These are phyloP conservation scores for Sarocladium kiliense DNA, from an alignment of 2,329 filamentous ascomycete species.

Conservation along the genomic window DNA sequence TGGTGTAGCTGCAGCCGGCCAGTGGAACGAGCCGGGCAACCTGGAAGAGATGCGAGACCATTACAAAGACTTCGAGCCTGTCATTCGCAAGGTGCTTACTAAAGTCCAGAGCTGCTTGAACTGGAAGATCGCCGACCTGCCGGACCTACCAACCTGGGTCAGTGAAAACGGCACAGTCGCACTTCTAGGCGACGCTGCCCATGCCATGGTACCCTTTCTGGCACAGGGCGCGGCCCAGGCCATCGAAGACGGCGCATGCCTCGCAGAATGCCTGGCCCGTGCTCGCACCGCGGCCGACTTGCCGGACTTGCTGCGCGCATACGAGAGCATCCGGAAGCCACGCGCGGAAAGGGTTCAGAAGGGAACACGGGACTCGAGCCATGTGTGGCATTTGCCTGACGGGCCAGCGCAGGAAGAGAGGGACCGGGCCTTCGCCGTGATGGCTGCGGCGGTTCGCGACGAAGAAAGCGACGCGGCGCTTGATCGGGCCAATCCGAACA, in stretches of 20 bases:
- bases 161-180: constrained; percentile 11
- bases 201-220: constrained; percentile 18
- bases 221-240: constrained; percentile 11
- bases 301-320: not conserved
- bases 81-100: constrained; percentile 7
- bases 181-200: constrained; percentile 18
- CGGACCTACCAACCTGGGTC: constrained; percentile 2
- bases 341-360: constrained; percentile 9
- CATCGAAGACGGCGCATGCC: constrained; percentile 11
- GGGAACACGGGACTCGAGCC: constrained; percentile 3
- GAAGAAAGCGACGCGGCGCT: not conserved
- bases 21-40: constrained; percentile 10
- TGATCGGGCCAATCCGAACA: constrained; percentile 9
- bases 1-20: constrained; percentile 1
- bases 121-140: constrained; percentile 11
- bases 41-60: constrained; percentile 10
- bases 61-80: constrained; percentile 9
- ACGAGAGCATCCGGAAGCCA: constrained; percentile 10
- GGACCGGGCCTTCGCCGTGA: constrained; percentile 5
- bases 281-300: not conserved
- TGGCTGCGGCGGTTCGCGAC: not conserved
- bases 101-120: constrained; percentile 7
- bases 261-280: constrained; percentile 9
- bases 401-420: constrained; percentile 9
- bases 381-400: constrained; percentile 11